A percentile compares a stretch with the other conserved stretches of the same genome.
These are phyloP conservation scores for Paramecium octaurelia DNA, from an alignment of 73 alveolate genomes.

Conservation along the genomic window DNA sequence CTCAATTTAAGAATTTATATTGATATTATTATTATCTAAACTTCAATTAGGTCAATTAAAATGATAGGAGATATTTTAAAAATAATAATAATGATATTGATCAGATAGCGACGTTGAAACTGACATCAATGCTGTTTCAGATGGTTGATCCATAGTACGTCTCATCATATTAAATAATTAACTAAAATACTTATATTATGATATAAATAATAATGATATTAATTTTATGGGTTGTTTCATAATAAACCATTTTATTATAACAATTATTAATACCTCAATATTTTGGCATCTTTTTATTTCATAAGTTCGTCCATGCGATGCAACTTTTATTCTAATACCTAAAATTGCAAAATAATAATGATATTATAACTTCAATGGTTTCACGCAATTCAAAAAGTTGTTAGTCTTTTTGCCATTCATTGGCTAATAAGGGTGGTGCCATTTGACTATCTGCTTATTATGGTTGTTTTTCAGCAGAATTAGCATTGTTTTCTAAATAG, in stretches of 20 bases:
- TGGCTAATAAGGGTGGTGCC: background rate
- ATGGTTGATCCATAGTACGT: slow-evolving; percentile 41
- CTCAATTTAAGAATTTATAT: background rate
- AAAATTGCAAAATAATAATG: background rate
- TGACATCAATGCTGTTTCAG: slow-evolving; percentile 22
- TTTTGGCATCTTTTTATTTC: slow-evolving; percentile 53
- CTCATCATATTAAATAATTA: background rate
- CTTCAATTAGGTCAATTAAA: background rate
- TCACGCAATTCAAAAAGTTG: slow-evolving; percentile 72
- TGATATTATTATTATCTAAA: background rate
- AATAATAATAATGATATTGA: background rate
- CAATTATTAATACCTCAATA: slow-evolving; percentile 48
- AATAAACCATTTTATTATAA: slow-evolving; percentile 54
- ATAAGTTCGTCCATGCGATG: slow-evolving; percentile 55
- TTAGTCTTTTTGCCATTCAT: slow-evolving; percentile 70
- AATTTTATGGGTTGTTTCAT: slow-evolving; percentile 37
- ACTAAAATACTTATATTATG: background rate
- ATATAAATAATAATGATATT: background rate
- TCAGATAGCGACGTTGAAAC: slow-evolving; percentile 58
- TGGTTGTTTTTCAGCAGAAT: slow-evolving; percentile 38
- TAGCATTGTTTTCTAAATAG: slow-evolving; percentile 29
- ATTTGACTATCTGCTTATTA: background rate
- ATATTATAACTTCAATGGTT: slow-evolving; percentile 64
- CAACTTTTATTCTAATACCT: slow-evolving; percentile 56
- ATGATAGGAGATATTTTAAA: background rate